These are phyloP conservation scores for Trifolium pratense DNA, from an alignment of 306 rosid species.

Conservation along the genomic window DNA sequence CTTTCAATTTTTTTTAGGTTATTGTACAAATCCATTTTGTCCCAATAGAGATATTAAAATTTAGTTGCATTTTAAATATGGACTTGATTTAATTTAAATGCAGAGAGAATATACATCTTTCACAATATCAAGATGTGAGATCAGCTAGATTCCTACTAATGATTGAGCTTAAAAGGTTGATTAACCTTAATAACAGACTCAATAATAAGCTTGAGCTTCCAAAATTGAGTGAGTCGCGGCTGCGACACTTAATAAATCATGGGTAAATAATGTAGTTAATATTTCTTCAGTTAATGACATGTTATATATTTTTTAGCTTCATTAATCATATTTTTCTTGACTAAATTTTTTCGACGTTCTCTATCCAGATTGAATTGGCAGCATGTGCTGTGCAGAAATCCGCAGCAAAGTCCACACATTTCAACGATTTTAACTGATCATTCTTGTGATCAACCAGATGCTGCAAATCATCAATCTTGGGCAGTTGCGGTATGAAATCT, in stretches of 20 bases:
- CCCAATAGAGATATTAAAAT: not conserved
- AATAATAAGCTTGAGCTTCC: conserved; percentile 76
- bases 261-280: conserved; percentile 47
- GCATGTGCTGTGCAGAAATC: conserved; percentile 73
- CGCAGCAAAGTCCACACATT: conserved; percentile 62
- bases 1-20: conserved; percentile 1
- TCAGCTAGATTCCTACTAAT: conserved; percentile 68
- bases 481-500: conserved; percentile 52
- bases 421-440: conserved; percentile 73
- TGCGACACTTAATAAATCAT: conserved; percentile 70
- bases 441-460: conserved; percentile 47
- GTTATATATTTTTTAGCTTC: conserved; percentile 13
- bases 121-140: conserved; percentile 70
- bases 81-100: conserved; percentile 41
- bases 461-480: no score
- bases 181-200: conserved; percentile 70
- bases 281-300: not conserved
- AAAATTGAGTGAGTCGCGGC: conserved; percentile 59
- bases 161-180: conserved; percentile 67
- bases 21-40: no score
- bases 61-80: conserved; percentile 7
- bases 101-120: conserved; percentile 80
- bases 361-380: conserved; percentile 94
- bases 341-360: conserved; percentile 21
- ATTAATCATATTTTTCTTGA: conserved; percentile 12